Base-by-base conservation (phyloP, 306 rosid species). In the Lagenaria siceraria region DNA sequence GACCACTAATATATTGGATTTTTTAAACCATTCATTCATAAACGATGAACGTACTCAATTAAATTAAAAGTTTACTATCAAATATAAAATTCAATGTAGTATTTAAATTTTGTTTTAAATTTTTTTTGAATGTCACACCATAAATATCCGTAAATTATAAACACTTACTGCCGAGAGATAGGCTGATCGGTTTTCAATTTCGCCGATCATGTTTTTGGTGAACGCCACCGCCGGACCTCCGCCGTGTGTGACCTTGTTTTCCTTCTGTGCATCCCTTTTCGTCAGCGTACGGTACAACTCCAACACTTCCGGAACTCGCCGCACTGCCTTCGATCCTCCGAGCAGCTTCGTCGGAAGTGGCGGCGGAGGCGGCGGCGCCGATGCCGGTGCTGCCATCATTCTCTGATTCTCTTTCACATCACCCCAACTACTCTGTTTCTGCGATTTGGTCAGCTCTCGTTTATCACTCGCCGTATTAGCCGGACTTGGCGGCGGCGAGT, bases 191-290 rank as follows among this genome's bases (percentile, higher is more conserved):
- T 95, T 92, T 80, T 95, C 99, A 8, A 92, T 95, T 87, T 95
- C 97, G 75, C 96, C 97, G 54, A 95, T 95, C 99, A 95, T 95
- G 82, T 90, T 95, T 87, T 86, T 89, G 25, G 96, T 86, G 71
- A 92, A 90, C 36, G 97, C 97, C 60, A 87, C 64, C 33, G 80
- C 84, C 4, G 90, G 92, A 80, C 59, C 75, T 52, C 91, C 94
- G 15, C 87, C 86, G 3, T 82, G 77, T n/a, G 82, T 76, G 64
- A 66, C 77, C 80, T 69, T 90, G 76, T 74, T 87, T 73, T 88
- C 99, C 80, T 68, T 81, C 76, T 79, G 83, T 2, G 83, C 83
- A 74, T 92, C 93, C 80, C 83, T 89, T 80, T 88, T 88, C 51
- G 97, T 89, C 54, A 96, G 91, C 22, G 89, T 85, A 40, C 98